Base-by-base conservation (phyloP, 108 stramenopile genomes). In the Discostella stelligeroides region DNA sequence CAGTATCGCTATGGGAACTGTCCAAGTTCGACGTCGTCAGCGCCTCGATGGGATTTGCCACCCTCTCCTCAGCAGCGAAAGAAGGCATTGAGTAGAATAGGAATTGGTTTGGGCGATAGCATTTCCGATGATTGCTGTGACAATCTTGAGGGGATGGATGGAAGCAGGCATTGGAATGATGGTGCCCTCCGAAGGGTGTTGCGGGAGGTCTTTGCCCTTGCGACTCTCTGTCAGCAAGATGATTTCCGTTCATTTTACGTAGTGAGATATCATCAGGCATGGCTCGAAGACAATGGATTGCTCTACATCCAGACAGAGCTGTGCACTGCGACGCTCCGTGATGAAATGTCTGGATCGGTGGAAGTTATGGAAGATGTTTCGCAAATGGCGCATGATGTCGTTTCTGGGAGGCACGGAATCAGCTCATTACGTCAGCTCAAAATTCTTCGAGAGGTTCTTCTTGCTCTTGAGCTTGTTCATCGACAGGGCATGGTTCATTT, bases 181-280 rank as follows among this genome's bases (percentile, higher is more conserved):
- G 57, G 57, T 34, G 61, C 76, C n/a, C 42, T 77, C 6, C 50
- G 58, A 61, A 70, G 90, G 15, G 91, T 94, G 88, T 84, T 94
- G 15, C 76, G 89, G 63, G 91, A 92, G 83, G 75, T 76, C 11
- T 73, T 70, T 38, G 80, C 80, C 7, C 39, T 81, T 12, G 80
- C 80, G 29, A 75, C 80, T 13, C 63, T 81, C 24, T 76, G 80
- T 45, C 64, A 72, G 14, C 70, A 76, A 63, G 63, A 75, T 34
- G 80, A 81, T 27, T 53, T 71, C 24, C 58, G 75, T 23, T 66
- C 80, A 24, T 76, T 72, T 43, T 73, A 81, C 48, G 81, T 84
- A n/a, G 83, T 84, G 9, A 50, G 83, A 61, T 84, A 84, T 39
- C 72, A 76, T 18, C 73, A 80, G 28, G 73, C 73, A 17, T 84